These are phyloP conservation scores for Heliocybe sulcata DNA, from an alignment of 1,284 basidiomycete genomes.

Conservation along the genomic window DNA sequence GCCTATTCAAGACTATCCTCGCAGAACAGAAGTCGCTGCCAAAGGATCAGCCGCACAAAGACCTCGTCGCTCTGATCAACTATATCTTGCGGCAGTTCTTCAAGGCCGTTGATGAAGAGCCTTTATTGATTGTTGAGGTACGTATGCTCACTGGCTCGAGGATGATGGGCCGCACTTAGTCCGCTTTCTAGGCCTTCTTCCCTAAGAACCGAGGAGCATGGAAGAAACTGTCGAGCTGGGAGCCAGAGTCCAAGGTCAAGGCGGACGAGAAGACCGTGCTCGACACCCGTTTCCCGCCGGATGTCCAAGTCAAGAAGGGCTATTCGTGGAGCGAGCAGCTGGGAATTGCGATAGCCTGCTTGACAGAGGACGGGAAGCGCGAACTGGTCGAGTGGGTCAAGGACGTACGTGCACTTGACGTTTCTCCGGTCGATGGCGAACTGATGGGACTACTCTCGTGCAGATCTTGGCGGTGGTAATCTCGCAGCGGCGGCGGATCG, in stretches of 20 bases:
- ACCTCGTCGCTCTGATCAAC: slow-evolving; percentile 76
- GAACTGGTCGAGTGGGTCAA: slow-evolving; percentile 75
- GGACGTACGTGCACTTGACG: slow-evolving; percentile 43
- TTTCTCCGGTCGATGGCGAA: not conserved
- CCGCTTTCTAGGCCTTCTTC: slow-evolving; percentile 62
- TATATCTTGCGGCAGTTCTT: slow-evolving; percentile 89
- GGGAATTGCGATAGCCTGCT: slow-evolving; percentile 73
- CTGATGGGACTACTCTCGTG: not conserved
- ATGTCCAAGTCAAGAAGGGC: slow-evolving; percentile 82
- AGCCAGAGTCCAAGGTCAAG: slow-evolving; percentile 55
- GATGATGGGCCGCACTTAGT: not conserved
- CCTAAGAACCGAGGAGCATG: slow-evolving; percentile 83
- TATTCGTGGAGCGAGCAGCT: slow-evolving; percentile 88
- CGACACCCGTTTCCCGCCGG: slow-evolving; percentile 45
- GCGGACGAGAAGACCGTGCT: slow-evolving; percentile 29
- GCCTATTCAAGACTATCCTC: slow-evolving; percentile 79
- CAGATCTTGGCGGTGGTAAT: slow-evolving; percentile 69
- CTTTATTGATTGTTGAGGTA: slow-evolving; percentile 82
- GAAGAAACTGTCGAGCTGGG: slow-evolving; percentile 80
- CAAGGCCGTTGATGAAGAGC: slow-evolving; percentile 75
- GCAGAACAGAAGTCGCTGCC: slow-evolving; percentile 73
- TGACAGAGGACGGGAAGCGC: slow-evolving; percentile 60
- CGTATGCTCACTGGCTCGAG: slow-evolving; percentile 8
- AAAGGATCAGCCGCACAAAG: slow-evolving; percentile 71
- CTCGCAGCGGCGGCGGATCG: slow-evolving; percentile 58